Conservation (phyloP, 2,329 filamentous ascomycete genomes). For the Ophiostoma himal-ulmi region DNA sequence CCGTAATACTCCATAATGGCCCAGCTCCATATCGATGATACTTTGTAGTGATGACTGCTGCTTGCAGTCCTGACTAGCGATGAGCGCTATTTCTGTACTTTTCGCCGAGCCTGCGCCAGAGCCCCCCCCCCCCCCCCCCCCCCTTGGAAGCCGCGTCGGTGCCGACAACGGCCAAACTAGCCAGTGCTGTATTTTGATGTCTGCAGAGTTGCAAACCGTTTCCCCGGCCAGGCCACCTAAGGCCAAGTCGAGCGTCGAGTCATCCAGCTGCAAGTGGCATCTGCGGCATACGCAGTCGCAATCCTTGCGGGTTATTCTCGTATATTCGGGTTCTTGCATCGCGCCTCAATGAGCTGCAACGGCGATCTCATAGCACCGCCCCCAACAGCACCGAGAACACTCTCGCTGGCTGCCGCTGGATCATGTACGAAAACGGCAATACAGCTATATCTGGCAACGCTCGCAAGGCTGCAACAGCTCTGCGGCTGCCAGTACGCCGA, state of each 20-base stretch:
- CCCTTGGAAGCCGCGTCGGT: slow-evolving; percentile 3
- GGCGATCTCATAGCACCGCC: neutral
- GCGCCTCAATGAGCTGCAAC: neutral
- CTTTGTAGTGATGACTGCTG: neutral
- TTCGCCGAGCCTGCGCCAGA: slow-evolving; percentile 12
- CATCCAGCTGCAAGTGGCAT: neutral
- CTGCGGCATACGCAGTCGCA: neutral
- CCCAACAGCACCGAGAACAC: neutral
- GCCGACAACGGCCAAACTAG: slow-evolving; percentile 3
- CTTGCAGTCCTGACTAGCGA: neutral
- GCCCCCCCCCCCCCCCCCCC: neutral
- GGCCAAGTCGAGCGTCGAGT: neutral
- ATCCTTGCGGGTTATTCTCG: neutral
- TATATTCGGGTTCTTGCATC: neutral
- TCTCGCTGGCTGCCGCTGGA: no score
- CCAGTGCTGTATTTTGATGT: neutral
- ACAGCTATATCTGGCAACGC: neutral
- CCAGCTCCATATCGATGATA: neutral
- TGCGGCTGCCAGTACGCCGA: neutral
- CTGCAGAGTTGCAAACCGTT: neutral
- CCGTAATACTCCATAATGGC: slow-evolving; percentile 1
- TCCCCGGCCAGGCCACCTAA: neutral
- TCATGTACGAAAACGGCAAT: neutral
- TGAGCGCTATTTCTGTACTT: neutral
- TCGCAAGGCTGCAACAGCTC: neutral